Evolutionary conservation across 345 rosid genomes (phyloP).

Genomic region (Bruguiera gymnorhiza): DNA sequence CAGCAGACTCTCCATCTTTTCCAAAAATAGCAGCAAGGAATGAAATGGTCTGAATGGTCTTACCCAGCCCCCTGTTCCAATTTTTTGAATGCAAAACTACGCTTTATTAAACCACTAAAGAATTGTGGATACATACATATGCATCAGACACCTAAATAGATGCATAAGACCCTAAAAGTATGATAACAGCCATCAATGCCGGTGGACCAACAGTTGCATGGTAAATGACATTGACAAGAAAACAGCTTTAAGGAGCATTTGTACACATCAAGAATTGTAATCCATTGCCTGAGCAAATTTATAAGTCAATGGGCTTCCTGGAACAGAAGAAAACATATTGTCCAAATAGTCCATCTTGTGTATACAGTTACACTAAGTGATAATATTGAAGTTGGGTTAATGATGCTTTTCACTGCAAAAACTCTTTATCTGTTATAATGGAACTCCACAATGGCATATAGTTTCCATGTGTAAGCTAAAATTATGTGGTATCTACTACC

Average conservation of each 20-base stretch:
- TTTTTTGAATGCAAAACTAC: neutral
- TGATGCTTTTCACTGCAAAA: no score
- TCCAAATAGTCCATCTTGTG: no score
- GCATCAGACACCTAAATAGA: no score
- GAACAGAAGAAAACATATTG: no score
- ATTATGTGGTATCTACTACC: neutral
- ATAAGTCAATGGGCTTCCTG: no score
- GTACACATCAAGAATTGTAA: neutral
- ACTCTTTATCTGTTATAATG: neutral
- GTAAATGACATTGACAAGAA: no score
- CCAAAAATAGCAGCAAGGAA: conserved; percentile 80
- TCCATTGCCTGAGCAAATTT: neutral
- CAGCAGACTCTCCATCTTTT: conserved; percentile 61
- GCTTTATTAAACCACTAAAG: neutral
- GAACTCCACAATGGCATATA: neutral
- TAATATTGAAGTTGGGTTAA: no score
- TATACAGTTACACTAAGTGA: no score
- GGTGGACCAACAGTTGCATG: no score
- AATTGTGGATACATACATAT: neutral
- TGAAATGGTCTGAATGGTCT: conserved; percentile 93
- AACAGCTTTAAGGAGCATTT: no score
- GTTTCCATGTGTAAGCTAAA: neutral
- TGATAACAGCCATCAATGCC: no score
- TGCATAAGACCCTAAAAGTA: no score
- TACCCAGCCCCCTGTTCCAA: conserved; percentile 77